These are phyloP conservation scores for Diaporthe vexans DNA, from an alignment of 2,329 filamentous ascomycete species.

Conservation along the genomic window DNA sequence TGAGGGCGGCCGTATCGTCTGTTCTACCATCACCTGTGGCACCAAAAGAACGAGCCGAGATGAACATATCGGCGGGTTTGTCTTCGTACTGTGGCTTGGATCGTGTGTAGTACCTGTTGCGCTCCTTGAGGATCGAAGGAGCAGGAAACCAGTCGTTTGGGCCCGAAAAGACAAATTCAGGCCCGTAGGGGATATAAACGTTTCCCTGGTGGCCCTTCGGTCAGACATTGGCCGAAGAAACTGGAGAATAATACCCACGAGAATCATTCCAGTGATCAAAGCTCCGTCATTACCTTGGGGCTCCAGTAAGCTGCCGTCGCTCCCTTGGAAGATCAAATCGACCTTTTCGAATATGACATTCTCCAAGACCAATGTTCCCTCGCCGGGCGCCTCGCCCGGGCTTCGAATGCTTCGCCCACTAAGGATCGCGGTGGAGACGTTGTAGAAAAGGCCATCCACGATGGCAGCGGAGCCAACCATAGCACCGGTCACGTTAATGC, in stretches of 20 bases:
- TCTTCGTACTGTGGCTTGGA: constrained; percentile 77
- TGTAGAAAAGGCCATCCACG: constrained; percentile 78
- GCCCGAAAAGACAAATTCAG: constrained; percentile 63
- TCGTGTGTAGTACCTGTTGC: constrained; percentile 58
- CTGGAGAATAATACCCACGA: constrained; percentile 21
- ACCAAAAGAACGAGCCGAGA: constrained; percentile 73
- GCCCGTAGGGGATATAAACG: constrained; percentile 67
- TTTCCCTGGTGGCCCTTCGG: constrained; percentile 66
- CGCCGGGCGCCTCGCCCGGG: constrained; percentile 50
- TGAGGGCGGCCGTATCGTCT: constrained; percentile 67
- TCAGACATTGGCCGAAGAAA: neutral
- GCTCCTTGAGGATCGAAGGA: constrained; percentile 68
- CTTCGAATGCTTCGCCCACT: constrained; percentile 64
- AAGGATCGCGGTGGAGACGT: constrained; percentile 76
- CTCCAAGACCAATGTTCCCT: constrained; percentile 61
- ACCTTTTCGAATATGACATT: constrained; percentile 59
- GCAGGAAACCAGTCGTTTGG: constrained; percentile 60
- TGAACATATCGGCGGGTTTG: constrained; percentile 65
- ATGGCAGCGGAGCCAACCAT: constrained; percentile 82
- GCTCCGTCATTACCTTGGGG: neutral
- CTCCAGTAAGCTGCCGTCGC: constrained; percentile 52
- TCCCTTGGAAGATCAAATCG: constrained; percentile 53
- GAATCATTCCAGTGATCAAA: constrained; percentile 30
- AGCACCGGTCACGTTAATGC: constrained; percentile 74
- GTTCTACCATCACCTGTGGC: constrained; percentile 78